Evolutionary conservation across 2,329 filamentous ascomycete genomes (phyloP), one percentile per base, ranked within the genome.

Genomic region (Dendryphion nanum): DNA sequence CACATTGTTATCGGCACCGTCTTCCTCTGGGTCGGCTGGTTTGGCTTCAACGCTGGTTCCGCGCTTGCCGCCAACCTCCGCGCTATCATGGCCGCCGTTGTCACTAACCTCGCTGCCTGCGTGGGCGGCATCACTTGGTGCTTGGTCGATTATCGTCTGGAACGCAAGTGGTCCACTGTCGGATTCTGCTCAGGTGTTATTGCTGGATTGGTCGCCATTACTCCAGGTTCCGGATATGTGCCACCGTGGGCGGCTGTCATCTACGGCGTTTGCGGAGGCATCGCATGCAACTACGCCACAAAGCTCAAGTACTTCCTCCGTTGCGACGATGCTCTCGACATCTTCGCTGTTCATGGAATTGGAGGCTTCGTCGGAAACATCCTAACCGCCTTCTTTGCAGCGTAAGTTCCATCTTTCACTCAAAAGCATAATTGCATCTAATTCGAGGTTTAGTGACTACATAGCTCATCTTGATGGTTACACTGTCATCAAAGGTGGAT

Each of bases 11-110:
- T 94, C 39, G 89, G 89, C 19, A 95, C 89, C 3, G 88, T 95
- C 32, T 95, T 95, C 70, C 81, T 95, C 13, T 95, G 89, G 89
- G 86, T 95, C 13, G 89, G 89, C 37, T 95, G 89, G 89, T 94
- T 95, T 58, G 89, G 89, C 33, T 95, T 95, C 80, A 95, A 95
- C 56, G 88, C 86, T 34, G 89, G 89, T 48, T 89, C 85, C 13
- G 89, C 88, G 12, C 73, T 93, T 38, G 76, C 82, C 33, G 88
- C 88, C 35, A 94, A 93, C 65, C 67, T 95, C 59, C 83, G 89
- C 33, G 87, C 87, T 30, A 78, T 95, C 53, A 89, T 95, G 83
- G 89, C 89, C 30, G 86, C 85, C 8, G 76, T 91, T 2, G 86
- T 91, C 30, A 95, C 89, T 37, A 93, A 95, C 63, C 71, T 95